Percentiles rank a stretch among this genome's conserved stretches.
Evolutionary conservation across 345 rosid species (phyloP).

Genomic region (Raphanus raphanistrum): DNA sequence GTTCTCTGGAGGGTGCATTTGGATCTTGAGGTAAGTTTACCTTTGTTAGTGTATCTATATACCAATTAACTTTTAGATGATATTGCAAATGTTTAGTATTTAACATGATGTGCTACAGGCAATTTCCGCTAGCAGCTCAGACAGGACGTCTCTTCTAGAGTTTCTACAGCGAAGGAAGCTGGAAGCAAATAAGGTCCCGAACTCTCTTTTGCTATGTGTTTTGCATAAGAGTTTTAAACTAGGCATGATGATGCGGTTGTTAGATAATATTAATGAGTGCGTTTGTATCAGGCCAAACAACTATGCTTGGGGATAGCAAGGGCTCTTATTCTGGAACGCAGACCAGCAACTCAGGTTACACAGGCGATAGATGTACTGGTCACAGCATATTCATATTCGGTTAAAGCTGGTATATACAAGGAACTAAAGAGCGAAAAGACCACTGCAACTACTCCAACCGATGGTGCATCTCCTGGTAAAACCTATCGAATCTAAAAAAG

Average conservation of each 20-base stretch:
- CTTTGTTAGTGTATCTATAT: slow-evolving; percentile 3
- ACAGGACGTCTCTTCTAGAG: slow-evolving; percentile 77
- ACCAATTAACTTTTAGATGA: not conserved
- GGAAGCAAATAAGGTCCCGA: slow-evolving; percentile 83
- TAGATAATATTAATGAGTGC: slow-evolving; percentile 15
- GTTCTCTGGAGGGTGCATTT: slow-evolving; percentile 86
- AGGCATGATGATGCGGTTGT: slow-evolving; percentile 14
- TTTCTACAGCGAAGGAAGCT: slow-evolving; percentile 89
- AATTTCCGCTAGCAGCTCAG: slow-evolving; percentile 92
- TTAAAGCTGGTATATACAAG: slow-evolving; percentile 73
- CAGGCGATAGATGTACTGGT: slow-evolving; percentile 79
- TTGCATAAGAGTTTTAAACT: not conserved
- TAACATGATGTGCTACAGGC: slow-evolving; percentile 53
- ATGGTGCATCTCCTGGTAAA: slow-evolving; percentile 48
- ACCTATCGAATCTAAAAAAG: slow-evolving; percentile 35
- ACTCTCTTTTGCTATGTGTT: slow-evolving; percentile 16
- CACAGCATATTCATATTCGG: slow-evolving; percentile 61
- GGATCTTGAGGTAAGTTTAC: slow-evolving; percentile 77
- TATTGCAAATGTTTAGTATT: slow-evolving; percentile 1
- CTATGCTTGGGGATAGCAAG: slow-evolving; percentile 72
- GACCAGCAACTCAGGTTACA: slow-evolving; percentile 78
- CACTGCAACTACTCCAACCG: slow-evolving; percentile 40
- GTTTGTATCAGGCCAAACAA: slow-evolving; percentile 76
- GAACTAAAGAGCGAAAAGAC: slow-evolving; percentile 56
- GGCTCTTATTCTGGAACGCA: slow-evolving; percentile 77